Conservation (phyloP, 1,284 basidiomycete genomes). For the Coriolopsis trogii region DNA sequence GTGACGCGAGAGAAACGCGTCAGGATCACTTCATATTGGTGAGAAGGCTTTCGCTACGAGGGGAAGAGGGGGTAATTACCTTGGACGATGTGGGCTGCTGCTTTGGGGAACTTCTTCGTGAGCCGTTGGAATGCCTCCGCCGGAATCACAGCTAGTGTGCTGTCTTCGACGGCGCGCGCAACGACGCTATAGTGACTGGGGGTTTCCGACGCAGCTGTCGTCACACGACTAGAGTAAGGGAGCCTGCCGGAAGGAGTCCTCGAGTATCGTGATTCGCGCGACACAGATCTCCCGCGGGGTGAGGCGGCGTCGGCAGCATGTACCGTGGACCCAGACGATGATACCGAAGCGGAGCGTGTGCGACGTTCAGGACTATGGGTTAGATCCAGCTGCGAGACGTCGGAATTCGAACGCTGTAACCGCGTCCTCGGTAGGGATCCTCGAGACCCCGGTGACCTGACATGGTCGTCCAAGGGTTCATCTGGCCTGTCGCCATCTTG, state of each 20-base stretch:
- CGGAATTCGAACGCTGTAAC: conserved; percentile 50
- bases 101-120: conserved; percentile 96
- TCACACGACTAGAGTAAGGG: conserved; percentile 12
- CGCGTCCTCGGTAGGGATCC: conserved; percentile 34
- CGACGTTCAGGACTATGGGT: conserved; percentile 33
- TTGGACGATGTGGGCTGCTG: conserved; percentile 97
- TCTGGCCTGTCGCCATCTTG: conserved; percentile 56
- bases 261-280: conserved; percentile 16
- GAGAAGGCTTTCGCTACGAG: background rate
- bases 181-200: conserved; percentile 65
- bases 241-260: conserved; percentile 14
- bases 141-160: conserved; percentile 97
- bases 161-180: conserved; percentile 91
- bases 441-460: conserved; percentile 12
- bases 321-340: conserved; percentile 69
- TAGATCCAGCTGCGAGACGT: conserved; percentile 65
- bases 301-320: conserved; percentile 47
- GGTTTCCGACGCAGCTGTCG: conserved; percentile 21
- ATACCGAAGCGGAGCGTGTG: conserved; percentile 51
- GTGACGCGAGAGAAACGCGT: conserved; percentile 97
- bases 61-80: conserved; percentile 43
- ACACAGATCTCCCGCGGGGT: conserved; percentile 27
- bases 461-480: conserved; percentile 30
- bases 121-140: conserved; percentile 93
- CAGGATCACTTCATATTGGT: conserved; percentile 71